These are phyloP conservation scores for Panicum virgatum DNA, from an alignment of 202 grass and related monocot genomes.

Conservation along the genomic window DNA sequence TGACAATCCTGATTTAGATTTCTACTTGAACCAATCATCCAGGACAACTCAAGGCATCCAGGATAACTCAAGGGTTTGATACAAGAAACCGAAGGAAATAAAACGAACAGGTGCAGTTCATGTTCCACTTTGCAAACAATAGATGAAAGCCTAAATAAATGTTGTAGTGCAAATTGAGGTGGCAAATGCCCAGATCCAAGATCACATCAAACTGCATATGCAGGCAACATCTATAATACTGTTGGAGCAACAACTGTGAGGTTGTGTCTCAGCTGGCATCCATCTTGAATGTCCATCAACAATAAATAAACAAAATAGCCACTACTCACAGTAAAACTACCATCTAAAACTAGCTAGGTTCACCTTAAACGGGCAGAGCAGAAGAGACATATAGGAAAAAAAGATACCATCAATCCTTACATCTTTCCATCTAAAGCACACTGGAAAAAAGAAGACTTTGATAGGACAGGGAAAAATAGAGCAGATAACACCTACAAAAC, in stretches of 20 bases:
- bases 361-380: neutral
- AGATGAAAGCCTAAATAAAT: neutral
- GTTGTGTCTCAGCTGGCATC: neutral
- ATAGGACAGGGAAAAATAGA: neutral
- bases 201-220: neutral
- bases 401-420: neutral
- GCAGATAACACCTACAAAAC: neutral
- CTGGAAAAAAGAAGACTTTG: neutral
- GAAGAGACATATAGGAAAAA: neutral
- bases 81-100: neutral
- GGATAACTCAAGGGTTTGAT: neutral
- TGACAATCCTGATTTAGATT: too few relatives aligned
- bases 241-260: neutral
- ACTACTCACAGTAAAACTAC: neutral
- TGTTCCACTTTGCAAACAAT: neutral
- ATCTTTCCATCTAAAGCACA: neutral
- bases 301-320: neutral
- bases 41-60: too few relatives aligned
- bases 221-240: neutral
- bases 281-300: neutral
- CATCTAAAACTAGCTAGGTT: neutral
- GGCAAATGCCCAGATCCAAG: neutral
- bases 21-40: neutral
- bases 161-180: neutral
- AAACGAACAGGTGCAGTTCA: neutral